Evolutionary conservation across 495 filamentous ascomycete species (phyloP).

Genomic region (Chaetomidium leptoderma): DNA sequence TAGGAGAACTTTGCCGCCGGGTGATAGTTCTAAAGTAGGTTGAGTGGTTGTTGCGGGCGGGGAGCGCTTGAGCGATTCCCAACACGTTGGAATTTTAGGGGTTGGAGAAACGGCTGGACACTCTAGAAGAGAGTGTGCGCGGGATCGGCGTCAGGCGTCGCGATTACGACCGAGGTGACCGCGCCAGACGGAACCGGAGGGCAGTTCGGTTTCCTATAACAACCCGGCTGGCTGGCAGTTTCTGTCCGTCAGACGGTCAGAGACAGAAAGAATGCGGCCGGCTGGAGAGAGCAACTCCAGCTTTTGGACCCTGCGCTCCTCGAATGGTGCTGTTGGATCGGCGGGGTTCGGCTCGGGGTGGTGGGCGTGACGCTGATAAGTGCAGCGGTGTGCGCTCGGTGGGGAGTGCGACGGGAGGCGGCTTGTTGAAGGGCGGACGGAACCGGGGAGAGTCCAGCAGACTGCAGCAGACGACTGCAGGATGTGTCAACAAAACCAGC

Average conservation of each 20-base stretch:
- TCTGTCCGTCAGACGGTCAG: not conserved
- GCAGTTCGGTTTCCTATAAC: constrained; percentile 7
- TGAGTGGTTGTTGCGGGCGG: not conserved
- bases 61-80: not conserved
- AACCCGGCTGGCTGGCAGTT: constrained; percentile 6
- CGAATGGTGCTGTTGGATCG: constrained; percentile 7
- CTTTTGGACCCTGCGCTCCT: constrained; percentile 8
- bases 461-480: not conserved
- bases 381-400: constrained; percentile 9
- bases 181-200: not conserved
- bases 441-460: no score
- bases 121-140: not conserved
- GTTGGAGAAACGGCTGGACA: not conserved
- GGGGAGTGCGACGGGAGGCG: not conserved
- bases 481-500: not conserved
- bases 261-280: not conserved
- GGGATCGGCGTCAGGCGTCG: constrained; percentile 6
- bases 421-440: not conserved
- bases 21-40: not conserved
- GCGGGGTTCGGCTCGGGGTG: constrained; percentile 9
- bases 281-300: not conserved
- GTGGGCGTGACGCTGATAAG: not conserved
- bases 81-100: not conserved
- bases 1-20: not conserved
- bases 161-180: not conserved